Evolutionary conservation across 805 yeast species (phyloP), one percentile per base, ranked within the genome.

Genomic region (Clavispora asparagi): DNA sequence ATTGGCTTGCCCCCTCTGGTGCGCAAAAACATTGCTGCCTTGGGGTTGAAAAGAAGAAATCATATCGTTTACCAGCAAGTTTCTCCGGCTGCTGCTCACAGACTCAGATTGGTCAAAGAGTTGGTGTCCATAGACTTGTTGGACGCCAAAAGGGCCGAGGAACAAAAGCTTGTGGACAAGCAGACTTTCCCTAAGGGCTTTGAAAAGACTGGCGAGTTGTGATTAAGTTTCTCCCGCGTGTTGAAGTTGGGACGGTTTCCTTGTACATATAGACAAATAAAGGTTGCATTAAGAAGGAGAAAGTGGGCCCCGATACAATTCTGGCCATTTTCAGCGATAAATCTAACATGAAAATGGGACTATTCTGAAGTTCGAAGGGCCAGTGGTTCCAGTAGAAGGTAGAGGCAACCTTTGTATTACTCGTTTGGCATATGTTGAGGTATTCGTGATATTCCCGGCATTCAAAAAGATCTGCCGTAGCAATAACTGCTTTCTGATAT

Each of bases 41-140:
- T 92, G 49, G 98, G 98, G 0, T 78, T 92, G 44, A 78, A 74
- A 44, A 81, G 76, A 57, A 81, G 94, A 56, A 87, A 91, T 44
- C 82, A 83, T 35, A 78, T 83, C 1, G 83, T 81, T 2, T 91
- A 85, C 66, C 91, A 82, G 58, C 67, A 70, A 40, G 88, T 87
- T 4, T 75, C 85, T 11, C 90, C 95, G 13, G 79, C 84, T 30
- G 78, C 84, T 49, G 97, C 98, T 3, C 96, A 96, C 64, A 82
- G 83, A 72, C 76, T 92, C 46, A 80, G 88, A 29, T 73, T 77
- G 48, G 87, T 92, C 40, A 92, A 92, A 65, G 97, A 92, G 64
- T 72, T 92, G 46, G 91, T 92, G 8, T 79, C 78, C 41, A 94
- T 92, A 27, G 92, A 89, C 55, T 69, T 89, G 32, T 81, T 85